A percentile compares a stretch with the other conserved stretches of the same genome.
These are phyloP conservation scores for Osmanthus fragrans DNA, from an alignment of 257 asterid species.

Conservation along the genomic window DNA sequence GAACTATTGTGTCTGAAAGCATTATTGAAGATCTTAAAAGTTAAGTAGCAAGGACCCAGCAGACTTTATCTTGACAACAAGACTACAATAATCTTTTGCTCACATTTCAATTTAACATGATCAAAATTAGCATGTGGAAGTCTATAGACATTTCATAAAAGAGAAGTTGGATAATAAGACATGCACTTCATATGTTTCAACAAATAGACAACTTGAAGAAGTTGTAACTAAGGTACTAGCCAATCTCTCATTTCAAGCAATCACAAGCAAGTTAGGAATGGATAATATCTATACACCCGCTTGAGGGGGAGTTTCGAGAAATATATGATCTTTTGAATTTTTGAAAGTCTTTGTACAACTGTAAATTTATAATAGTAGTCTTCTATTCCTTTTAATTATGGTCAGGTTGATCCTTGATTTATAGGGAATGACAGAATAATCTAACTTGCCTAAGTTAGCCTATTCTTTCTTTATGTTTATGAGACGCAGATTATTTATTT, in stretches of 20 bases:
- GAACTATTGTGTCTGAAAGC: background rate
- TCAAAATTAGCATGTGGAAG: background rate
- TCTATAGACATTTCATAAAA: background rate
- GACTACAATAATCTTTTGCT: background rate
- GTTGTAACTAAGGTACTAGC: background rate
- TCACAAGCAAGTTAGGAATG: background rate
- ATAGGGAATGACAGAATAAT: background rate
- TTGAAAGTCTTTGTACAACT: background rate
- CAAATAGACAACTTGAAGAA: too few species aligned
- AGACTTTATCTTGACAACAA: background rate
- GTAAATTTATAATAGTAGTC: background rate
- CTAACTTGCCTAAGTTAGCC: background rate
- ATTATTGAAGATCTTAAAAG: background rate
- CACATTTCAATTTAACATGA: background rate
- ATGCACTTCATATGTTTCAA: background rate
- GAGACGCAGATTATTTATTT: slow-evolving; percentile 26
- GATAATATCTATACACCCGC: background rate
- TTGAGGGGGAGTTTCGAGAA: background rate
- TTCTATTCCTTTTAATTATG: background rate
- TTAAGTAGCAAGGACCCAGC: background rate
- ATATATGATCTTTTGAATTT: background rate
- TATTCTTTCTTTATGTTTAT: background rate
- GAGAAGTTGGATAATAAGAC: background rate
- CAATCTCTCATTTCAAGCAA: background rate
- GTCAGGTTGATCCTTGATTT: background rate